Conservation (phyloP, 257 asterid genomes). For the Nicotiana attenuata region DNA sequence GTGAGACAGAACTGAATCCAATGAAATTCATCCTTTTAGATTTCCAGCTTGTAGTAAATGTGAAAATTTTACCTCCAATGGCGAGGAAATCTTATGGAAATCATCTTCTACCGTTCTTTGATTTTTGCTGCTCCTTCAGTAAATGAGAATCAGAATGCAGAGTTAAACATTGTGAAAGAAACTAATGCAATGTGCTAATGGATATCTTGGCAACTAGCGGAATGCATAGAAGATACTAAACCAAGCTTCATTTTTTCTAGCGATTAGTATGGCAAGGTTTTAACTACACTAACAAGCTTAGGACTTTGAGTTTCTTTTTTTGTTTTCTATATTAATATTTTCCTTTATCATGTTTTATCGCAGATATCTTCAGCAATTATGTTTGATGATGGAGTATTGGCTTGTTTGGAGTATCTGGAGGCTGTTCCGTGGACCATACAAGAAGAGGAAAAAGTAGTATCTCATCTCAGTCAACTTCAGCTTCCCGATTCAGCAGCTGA, state of each 20-base stretch:
- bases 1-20: background rate
- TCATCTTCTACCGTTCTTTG: background rate
- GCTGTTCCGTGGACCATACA: constrained; percentile 86
- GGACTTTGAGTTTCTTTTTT: background rate
- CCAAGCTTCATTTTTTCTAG: background rate
- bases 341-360: constrained; percentile 4
- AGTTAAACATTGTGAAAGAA: background rate
- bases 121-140: background rate
- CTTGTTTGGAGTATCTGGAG: constrained; percentile 79
- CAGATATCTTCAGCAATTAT: constrained; percentile 74
- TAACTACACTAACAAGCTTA: background rate
- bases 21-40: background rate
- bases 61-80: background rate
- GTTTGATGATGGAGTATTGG: constrained; percentile 67
- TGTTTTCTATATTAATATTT: background rate
- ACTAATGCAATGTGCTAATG: background rate
- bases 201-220: background rate
- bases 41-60: background rate
- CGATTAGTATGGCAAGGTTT: background rate
- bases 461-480: constrained; percentile 53
- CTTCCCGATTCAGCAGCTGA: constrained; percentile 37
- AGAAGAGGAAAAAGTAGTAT: constrained; percentile 65
- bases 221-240: background rate
- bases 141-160: background rate
- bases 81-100: background rate